Conservation (phyloP, 768 basidiomycete genomes). For the Lactarius sp. region DNA sequence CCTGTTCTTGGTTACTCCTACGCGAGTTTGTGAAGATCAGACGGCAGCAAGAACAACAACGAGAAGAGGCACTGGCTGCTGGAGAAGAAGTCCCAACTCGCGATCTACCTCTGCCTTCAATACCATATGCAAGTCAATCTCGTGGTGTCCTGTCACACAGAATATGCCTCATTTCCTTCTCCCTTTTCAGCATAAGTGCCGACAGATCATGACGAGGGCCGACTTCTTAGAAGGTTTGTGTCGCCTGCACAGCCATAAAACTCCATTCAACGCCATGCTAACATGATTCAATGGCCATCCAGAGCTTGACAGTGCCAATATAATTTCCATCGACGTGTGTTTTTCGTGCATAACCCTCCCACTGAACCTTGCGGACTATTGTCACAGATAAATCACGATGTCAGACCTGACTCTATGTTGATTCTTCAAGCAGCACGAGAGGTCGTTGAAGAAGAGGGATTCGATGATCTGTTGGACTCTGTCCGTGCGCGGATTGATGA, state of each 20-base stretch:
- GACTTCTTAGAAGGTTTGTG: conserved; percentile 73
- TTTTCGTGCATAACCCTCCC: background rate
- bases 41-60: conserved; percentile 44
- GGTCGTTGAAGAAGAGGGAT: conserved; percentile 68
- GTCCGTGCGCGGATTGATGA: conserved; percentile 77
- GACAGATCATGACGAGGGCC: conserved; percentile 78
- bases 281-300: conserved; percentile 6
- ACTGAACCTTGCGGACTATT: background rate
- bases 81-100: conserved; percentile 34
- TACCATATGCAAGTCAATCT: conserved; percentile 49
- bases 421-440: conserved; percentile 67
- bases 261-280: background rate
- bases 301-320: conserved; percentile 65
- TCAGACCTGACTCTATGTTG: conserved; percentile 76
- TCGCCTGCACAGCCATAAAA: background rate
- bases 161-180: background rate
- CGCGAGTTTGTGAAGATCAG: conserved; percentile 65
- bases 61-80: conserved; percentile 37
- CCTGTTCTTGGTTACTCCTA: conserved; percentile 76
- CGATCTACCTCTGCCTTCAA: conserved; percentile 55
- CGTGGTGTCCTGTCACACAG: conserved; percentile 16
- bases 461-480: conserved; percentile 68
- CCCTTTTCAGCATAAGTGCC: conserved; percentile 51
- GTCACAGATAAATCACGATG: conserved; percentile 64
- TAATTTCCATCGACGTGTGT: conserved; percentile 75